Evolutionary conservation across 306 rosid species (phyloP), one percentile per base, ranked within the genome.

Genomic region (Argentina anserina): DNA sequence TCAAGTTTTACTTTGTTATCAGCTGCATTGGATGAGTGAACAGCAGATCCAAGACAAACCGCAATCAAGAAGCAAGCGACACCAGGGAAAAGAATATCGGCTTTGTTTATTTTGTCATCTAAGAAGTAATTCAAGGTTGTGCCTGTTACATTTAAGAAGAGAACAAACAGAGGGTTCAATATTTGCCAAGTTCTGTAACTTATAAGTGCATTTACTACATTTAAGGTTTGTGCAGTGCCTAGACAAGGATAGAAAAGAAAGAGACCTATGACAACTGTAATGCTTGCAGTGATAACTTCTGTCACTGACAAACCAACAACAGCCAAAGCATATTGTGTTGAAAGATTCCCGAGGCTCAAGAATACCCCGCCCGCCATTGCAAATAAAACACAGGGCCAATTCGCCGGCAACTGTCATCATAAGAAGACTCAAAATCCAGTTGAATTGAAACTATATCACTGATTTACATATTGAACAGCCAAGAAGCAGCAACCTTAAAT

Each of bases 31-130:
- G 98, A 93, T 70, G 96, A 79, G 84, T 93, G 97, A 75, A 93
- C 92, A 71, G 86, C 85, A 72, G 92, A 87, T 55, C 96, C 98
- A 63, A 90, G 86, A 80, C 91, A 93, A 68, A 90, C 97, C 2
- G 97, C 98, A 31, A 90, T 66, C 80, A 93, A 81, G 84, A 93
- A 93, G 88, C 97, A 90, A 69, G 76, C 98, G 74, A 93, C 98
- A 31, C 98, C 98, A 1, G 97, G 87, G 82, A 93, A 93, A 82
- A 90, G 92, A 76, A 93, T 85, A 81, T 89, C 88, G 7, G 97
- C 98, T 67, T 66, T 89, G 20, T 90, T 93, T 69, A 93, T 93
- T 73, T 76, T 86, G 82, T 79, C 90, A 79, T 93, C 96, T 71
- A 93, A 82, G 81, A 89, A 93, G 88, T 90, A 93, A 79, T 93